A percentile compares a stretch with the other conserved stretches of the same genome.
Conservation (phyloP, 2,329 filamentous ascomycete species). For the Cytospora schulzeri region DNA sequence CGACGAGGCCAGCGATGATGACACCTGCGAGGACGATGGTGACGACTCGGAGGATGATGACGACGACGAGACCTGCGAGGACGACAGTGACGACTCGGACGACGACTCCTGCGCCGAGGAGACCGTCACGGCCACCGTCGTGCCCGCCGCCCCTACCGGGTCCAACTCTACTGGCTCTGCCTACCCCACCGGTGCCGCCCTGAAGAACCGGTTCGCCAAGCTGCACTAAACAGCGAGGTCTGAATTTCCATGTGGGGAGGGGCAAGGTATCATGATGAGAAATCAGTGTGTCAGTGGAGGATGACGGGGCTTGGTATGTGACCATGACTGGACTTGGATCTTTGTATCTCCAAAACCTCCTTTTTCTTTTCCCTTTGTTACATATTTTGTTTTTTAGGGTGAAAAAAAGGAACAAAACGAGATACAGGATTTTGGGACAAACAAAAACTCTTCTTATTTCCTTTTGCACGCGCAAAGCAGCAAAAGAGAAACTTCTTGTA, state of each 20-base stretch:
- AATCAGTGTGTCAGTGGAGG: too few species aligned
- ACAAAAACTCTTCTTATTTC: neutral
- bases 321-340: slow-evolving; percentile 24
- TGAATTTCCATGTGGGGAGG: too few species aligned
- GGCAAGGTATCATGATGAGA: too few species aligned
- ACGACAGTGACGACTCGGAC: neutral
- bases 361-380: slow-evolving; percentile 22
- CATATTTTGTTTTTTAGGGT: too few species aligned
- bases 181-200: slow-evolving; percentile 25
- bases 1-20: slow-evolving; percentile 3
- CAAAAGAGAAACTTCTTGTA: neutral
- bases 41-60: neutral
- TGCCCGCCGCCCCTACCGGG: slow-evolving; percentile 15
- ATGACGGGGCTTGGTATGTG: slow-evolving; percentile 25
- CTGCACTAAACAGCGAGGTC: slow-evolving; percentile 25
- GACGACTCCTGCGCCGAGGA: slow-evolving; percentile 24
- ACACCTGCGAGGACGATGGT: slow-evolving; percentile 23
- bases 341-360: slow-evolving; percentile 24
- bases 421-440: neutral
- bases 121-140: slow-evolving; percentile 28
- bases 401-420: too few species aligned
- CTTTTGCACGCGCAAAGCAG: neutral
- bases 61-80: slow-evolving; percentile 5
- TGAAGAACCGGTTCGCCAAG: slow-evolving; percentile 27
- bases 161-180: slow-evolving; percentile 23